These are phyloP conservation scores for Mycosphaerelloides madeirae DNA, from an alignment of 2,329 filamentous ascomycete genomes.

Conservation along the genomic window DNA sequence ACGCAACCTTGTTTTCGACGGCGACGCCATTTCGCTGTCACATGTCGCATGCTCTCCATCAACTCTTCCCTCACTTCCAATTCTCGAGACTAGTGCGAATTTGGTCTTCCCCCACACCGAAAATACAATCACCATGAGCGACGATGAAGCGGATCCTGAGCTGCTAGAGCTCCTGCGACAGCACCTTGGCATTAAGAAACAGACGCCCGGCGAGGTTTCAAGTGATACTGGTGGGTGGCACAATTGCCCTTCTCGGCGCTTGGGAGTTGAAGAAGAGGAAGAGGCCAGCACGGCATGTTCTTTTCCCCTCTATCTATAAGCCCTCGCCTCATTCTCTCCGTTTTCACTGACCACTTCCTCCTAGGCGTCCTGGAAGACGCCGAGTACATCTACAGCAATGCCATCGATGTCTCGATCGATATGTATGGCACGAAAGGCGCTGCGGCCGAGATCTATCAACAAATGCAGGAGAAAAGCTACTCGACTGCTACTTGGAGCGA, in stretches of 20 bases:
- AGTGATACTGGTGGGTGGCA: slow-evolving; percentile 29
- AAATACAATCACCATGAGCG: slow-evolving; percentile 60
- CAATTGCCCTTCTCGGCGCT: slow-evolving; percentile 1
- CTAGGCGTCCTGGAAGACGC: slow-evolving; percentile 74
- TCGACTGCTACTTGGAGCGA: slow-evolving; percentile 81
- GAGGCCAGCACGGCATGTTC: background rate
- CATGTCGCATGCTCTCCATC: too few species aligned
- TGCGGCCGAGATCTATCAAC: slow-evolving; percentile 68
- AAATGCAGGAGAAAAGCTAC: slow-evolving; percentile 81
- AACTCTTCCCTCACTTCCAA: too few species aligned
- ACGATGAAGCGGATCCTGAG: slow-evolving; percentile 86
- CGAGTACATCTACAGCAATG: slow-evolving; percentile 84
- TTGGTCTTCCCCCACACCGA: too few species aligned
- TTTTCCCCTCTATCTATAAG: too few species aligned
- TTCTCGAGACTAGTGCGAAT: too few species aligned
- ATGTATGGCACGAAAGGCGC: slow-evolving; percentile 78
- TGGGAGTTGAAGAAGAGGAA: background rate
- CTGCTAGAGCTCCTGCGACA: slow-evolving; percentile 80
- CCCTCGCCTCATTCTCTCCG: background rate
- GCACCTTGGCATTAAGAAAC: slow-evolving; percentile 53
- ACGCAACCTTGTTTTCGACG: background rate
- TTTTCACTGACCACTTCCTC: slow-evolving; percentile 43
- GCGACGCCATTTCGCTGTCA: too few species aligned
- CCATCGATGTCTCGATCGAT: slow-evolving; percentile 86
- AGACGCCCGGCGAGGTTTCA: slow-evolving; percentile 23